Evolutionary conservation across 495 filamentous ascomycete species (phyloP), one percentile per base, ranked within the genome.

Genomic region (Tuber indicum): DNA sequence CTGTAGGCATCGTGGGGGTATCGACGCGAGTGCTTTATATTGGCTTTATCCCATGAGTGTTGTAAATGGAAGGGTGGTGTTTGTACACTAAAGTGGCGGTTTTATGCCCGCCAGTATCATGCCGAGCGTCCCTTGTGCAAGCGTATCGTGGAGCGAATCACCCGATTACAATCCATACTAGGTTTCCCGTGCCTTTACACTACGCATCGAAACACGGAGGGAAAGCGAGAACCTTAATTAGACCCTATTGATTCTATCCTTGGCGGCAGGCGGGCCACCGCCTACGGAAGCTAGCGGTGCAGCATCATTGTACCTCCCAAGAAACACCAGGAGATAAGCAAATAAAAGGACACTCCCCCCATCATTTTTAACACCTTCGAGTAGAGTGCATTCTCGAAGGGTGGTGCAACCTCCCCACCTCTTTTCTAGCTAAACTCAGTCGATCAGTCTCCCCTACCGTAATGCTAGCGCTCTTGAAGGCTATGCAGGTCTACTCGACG

Each of bases 291-390:
- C 52, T 14, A 26, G 6, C 52, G 5, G 52, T n/a, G 7, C 39
- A 39, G 39, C 39, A 39, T 39, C 3, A 39, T 3, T 9, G 4
- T 62, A 26, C 10, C n/a, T 9, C 52, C 52, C 8, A 26, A 26
- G 52, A 32, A 32, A 32, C 52, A 39, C n/a, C n/a, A 23, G 62
- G 39, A 45, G 21, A 47, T 19, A 36, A 32, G 44, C 62, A 19
- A 41, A 39, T 19, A 41, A 77, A 71, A 62, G 21, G 23, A 19
- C 66, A 41, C 62, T 14, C 71, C 39, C 32, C 71, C 71, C 77
- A 66, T 76, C 73, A 12, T 62, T 72, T 32, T 58, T 12, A 12
- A 58, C 49, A 7, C 23, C n/a, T 23, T 14, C 58, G 58, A 7
- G 26, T 36, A 19, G 26, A 17, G 12, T 66, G 36, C 58, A 66